Conservation (phyloP, 2,329 filamentous ascomycete genomes). For the Cyclaneusma minus region DNA sequence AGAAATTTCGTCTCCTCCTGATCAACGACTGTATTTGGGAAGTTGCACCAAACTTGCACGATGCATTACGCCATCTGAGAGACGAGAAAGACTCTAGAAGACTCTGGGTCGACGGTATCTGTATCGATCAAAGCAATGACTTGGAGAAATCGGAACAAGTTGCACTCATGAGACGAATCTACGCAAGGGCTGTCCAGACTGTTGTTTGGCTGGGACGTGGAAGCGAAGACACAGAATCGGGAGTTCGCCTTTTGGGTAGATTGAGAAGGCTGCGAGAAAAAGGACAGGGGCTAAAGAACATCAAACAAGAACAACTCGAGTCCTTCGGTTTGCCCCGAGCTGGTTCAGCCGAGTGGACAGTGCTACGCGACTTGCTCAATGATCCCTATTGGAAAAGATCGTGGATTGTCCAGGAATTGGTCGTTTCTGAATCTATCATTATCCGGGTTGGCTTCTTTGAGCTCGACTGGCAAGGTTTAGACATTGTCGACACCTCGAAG, state of each 20-base stretch:
- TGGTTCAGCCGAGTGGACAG: too few species aligned
- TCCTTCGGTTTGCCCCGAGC: too few species aligned
- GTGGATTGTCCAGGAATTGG: conserved; percentile 60
- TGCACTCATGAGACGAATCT: conserved; percentile 5
- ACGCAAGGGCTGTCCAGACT: conserved; percentile 3
- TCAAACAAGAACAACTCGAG: too few species aligned
- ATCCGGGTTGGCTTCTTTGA: too few species aligned
- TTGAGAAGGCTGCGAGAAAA: too few species aligned
- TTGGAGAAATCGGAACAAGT: conserved; percentile 5
- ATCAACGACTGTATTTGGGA: conserved; percentile 4
- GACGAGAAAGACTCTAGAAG: too few species aligned
- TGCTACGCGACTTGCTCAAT: conserved; percentile 24
- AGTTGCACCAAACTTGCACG: conserved; percentile 2
- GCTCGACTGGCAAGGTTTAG: too few species aligned
- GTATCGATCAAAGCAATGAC: conserved; percentile 6
- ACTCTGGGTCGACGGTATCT: conserved; percentile 8
- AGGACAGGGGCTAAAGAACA: too few species aligned
- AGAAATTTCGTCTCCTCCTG: too few species aligned
- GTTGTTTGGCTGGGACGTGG: conserved; percentile 7
- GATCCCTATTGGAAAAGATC: conserved; percentile 45
- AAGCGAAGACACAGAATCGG: too few species aligned
- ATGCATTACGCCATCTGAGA: conserved; percentile 2
- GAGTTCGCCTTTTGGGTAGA: too few species aligned
- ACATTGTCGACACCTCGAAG: too few species aligned
- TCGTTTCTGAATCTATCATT: conserved; percentile 36